Percentiles rank a stretch among this genome's conserved stretches.
Conservation (phyloP, 2,329 filamentous ascomycete genomes). For the Neodidymelliopsis sp. region DNA sequence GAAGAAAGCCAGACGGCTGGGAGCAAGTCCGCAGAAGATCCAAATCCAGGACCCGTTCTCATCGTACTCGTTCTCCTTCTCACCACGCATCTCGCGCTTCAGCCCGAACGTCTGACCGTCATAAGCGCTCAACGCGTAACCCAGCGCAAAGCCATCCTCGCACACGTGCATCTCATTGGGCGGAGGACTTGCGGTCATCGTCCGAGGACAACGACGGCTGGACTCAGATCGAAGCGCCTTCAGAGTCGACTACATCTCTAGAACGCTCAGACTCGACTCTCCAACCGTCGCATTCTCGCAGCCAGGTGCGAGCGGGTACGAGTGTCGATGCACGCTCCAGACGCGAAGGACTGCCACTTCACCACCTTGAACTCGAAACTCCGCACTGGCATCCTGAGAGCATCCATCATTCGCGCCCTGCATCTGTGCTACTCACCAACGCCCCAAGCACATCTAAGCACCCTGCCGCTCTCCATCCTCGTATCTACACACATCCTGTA, state of each 20-base stretch:
- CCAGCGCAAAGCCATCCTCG: no score
- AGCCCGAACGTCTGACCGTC: background rate
- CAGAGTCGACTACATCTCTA: constrained; percentile 15
- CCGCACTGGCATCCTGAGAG: background rate
- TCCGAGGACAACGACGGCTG: constrained; percentile 18
- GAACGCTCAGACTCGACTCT: constrained; percentile 21
- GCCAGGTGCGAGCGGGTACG: constrained; percentile 1
- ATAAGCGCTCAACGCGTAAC: background rate
- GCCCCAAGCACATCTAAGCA: no score
- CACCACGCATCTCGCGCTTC: background rate
- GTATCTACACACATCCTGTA: background rate
- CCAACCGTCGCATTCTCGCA: constrained; percentile 19
- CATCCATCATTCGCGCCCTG: background rate
- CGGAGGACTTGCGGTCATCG: constrained; percentile 4
- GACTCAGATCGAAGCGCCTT: constrained; percentile 7
- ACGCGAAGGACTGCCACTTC: no score
- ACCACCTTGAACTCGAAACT: background rate
- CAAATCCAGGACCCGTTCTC: background rate
- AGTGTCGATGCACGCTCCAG: no score
- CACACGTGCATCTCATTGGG: background rate
- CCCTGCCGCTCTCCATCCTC: no score
- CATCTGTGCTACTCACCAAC: constrained; percentile 17
- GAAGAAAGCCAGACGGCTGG: constrained; percentile 1
- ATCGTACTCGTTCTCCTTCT: background rate
- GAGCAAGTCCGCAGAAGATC: constrained; percentile 2